phyloP scores from a whole-genome alignment of 495 filamentous ascomycete genomes.

The Podospora appendiculata region DNA sequence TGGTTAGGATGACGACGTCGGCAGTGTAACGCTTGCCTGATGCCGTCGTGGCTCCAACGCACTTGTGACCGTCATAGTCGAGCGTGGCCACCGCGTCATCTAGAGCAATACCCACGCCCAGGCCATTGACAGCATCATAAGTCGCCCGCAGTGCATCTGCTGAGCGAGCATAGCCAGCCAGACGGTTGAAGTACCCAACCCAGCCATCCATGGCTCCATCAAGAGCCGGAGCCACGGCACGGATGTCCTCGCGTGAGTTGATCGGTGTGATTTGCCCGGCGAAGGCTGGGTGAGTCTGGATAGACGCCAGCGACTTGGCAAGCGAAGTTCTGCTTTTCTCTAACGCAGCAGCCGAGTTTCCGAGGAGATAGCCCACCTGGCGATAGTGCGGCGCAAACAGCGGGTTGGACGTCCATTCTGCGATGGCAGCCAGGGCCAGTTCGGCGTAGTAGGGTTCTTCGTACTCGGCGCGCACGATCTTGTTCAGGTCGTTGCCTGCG shows the following conservation, averaged over 20 bases:
- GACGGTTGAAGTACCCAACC: constrained; percentile 48
- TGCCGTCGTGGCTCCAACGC: constrained; percentile 7
- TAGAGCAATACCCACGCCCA: constrained; percentile 27
- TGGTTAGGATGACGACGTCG: constrained; percentile 10
- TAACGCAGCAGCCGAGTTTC: constrained; percentile 37
- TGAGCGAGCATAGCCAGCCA: constrained; percentile 46
- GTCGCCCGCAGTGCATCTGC: constrained; percentile 31
- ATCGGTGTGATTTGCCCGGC: constrained; percentile 29
- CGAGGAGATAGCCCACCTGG: constrained; percentile 47
- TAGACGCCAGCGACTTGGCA: constrained; percentile 35
- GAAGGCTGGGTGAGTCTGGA: constrained; percentile 27
- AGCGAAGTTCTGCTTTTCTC: constrained; percentile 40
- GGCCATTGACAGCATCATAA: constrained; percentile 12
- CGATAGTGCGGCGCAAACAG: constrained; percentile 47
- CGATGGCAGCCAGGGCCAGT: constrained; percentile 38
- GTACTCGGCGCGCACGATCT: constrained; percentile 49
- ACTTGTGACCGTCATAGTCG: constrained; percentile 10
- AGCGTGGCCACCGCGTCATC: constrained; percentile 14
- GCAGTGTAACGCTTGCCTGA: constrained; percentile 6
- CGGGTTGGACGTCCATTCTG: constrained; percentile 38
- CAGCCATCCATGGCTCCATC: constrained; percentile 41
- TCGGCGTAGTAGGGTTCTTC: constrained; percentile 46
- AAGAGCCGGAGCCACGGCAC: constrained; percentile 33
- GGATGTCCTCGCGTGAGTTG: constrained; percentile 28
- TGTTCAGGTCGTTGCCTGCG: constrained; percentile 46